Evolutionary conservation across 2,329 filamentous ascomycete species (phyloP), one percentile per base, ranked within the genome.

Genomic region (Aurifilum marmelostoma): DNA sequence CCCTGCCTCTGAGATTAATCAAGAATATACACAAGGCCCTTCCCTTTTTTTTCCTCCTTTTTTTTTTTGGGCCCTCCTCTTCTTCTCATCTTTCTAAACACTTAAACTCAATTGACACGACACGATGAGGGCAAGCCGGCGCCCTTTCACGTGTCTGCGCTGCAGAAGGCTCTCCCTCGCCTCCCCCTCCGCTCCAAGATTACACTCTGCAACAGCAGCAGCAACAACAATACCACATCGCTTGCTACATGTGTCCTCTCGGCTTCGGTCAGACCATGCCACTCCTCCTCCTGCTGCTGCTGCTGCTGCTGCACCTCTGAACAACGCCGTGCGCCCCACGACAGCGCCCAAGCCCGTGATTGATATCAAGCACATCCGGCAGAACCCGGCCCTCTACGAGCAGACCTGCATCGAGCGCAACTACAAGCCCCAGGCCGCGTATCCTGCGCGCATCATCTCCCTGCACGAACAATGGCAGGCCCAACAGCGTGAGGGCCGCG

Each of bases 351-450:
- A 93, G 77, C 88, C 92, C 34, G 87, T 87, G 61, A 86, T 97
- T 73, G 92, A 97, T 81, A 86, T 97, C 77, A 95, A 93, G 79
- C 91, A 96, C 81, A 97, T 99, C 78, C 94, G 94, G 69, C 87
- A 93, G 76, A 92, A 97, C 79, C 88, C 92, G 21, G 88, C 90
- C 18, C 85, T 97, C 21, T 92, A 97, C 83, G 87, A 91, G 74
- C 84, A 91, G 73, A 98, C 97, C 76, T 97, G 93, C 80, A 78
- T 91, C 70, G 90, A 94, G 73, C 89, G 96, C 74, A 97, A 97
- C 79, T 97, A 97, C 81, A 84, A 77, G 69, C 74, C 79, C 34
- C 86, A 88, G 72, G 82, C 85, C 50, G 75, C 79, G 18, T 84
- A 89, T 73, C 88, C 89, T 0, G 77, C 80, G 11, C 84, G 81